phyloP scores from a whole-genome alignment of 176 grass and related monocot genomes.

The Eragrostis nindensis region DNA sequence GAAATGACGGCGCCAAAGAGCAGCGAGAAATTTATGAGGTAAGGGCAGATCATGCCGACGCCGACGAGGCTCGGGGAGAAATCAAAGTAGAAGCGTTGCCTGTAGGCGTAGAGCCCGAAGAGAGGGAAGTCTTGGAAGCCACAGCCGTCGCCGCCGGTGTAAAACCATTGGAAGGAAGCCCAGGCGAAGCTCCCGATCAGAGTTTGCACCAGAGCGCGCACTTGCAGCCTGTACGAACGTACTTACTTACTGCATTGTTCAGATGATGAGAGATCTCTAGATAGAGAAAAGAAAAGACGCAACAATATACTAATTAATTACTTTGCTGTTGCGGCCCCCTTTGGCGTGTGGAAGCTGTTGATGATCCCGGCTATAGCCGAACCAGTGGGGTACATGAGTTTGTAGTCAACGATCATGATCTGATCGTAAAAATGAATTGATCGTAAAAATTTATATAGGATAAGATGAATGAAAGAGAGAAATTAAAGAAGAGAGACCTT shows the following conservation, averaged over 20 bases:
- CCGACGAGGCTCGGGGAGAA: constrained; percentile 58
- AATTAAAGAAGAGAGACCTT: constrained; percentile 17
- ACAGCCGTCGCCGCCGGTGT: constrained; percentile 46
- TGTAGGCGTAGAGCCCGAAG: constrained; percentile 54
- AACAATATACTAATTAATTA: no score
- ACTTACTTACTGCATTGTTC: no score
- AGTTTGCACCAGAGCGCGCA: constrained; percentile 25
- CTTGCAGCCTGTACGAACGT: constrained; percentile 47
- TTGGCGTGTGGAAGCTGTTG: constrained; percentile 64
- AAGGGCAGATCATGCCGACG: constrained; percentile 63
- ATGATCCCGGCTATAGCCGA: constrained; percentile 55
- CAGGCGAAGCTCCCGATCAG: constrained; percentile 48
- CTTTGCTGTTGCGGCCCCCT: constrained; percentile 49
- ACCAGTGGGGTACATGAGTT: constrained; percentile 56
- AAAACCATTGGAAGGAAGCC: constrained; percentile 62
- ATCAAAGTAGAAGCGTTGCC: constrained; percentile 53
- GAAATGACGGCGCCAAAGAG: constrained; percentile 41
- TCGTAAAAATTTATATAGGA: no score
- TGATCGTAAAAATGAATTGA: background rate
- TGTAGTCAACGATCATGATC: constrained; percentile 68
- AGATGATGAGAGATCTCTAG: no score
- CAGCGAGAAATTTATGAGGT: constrained; percentile 50
- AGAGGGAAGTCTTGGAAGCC: constrained; percentile 58
- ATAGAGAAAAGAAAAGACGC: no score
- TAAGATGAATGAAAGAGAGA: no score